A percentile compares a stretch with the other conserved stretches of the same genome.
Conservation (phyloP, 2,329 filamentous ascomycete genomes). For the Lasiodiplodia sp. region DNA sequence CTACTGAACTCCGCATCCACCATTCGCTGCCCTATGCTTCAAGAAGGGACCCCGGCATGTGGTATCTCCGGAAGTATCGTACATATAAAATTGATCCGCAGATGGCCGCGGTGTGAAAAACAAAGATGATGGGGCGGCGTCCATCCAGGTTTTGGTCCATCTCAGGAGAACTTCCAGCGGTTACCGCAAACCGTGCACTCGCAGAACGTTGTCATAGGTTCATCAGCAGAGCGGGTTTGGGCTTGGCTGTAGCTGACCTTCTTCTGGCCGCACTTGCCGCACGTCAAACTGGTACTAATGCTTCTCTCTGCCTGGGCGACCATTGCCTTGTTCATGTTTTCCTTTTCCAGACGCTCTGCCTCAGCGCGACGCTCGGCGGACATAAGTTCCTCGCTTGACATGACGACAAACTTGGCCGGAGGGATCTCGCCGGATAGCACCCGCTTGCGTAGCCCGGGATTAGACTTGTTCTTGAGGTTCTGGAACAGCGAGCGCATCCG, state of each 20-base stretch:
- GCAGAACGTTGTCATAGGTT: constrained; percentile 72
- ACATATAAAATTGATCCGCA: constrained; percentile 16
- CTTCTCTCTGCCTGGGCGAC: constrained; percentile 91
- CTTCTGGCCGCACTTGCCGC: constrained; percentile 90
- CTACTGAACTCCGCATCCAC: constrained; percentile 23
- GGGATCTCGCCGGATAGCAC: constrained; percentile 78
- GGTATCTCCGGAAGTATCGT: constrained; percentile 17
- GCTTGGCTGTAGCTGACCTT: constrained; percentile 96
- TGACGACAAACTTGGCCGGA: constrained; percentile 77
- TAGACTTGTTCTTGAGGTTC: constrained; percentile 93
- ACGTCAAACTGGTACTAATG: constrained; percentile 86
- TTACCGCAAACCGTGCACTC: constrained; percentile 61
- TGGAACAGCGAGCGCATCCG: constrained; percentile 94
- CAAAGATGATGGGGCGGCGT: not conserved
- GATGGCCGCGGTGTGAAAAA: constrained; percentile 4
- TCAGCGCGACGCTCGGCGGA: constrained; percentile 79
- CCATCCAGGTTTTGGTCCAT: not conserved
- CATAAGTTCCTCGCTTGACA: constrained; percentile 92
- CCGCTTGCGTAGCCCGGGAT: constrained; percentile 75
- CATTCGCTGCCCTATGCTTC: constrained; percentile 19
- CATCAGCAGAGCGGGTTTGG: constrained; percentile 93
- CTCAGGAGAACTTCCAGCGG: constrained; percentile 58
- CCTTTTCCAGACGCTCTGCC: constrained; percentile 79
- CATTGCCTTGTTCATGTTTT: constrained; percentile 98
- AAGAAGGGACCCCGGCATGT: not conserved